phyloP scores from a whole-genome alignment of 139 green algal species.

The Volvox reticuliferus region DNA sequence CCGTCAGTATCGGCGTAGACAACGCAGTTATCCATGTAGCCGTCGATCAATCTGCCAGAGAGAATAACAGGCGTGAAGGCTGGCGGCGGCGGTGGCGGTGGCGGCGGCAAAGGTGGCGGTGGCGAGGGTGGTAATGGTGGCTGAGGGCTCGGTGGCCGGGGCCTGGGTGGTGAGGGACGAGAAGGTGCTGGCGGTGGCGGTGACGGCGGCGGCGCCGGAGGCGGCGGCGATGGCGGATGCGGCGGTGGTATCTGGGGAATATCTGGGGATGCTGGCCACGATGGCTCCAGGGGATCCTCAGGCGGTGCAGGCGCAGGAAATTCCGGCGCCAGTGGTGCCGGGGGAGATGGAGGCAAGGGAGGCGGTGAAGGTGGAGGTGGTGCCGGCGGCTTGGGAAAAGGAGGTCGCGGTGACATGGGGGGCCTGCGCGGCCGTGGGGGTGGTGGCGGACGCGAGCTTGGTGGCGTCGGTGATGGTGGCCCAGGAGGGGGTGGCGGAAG shows the following conservation, averaged over 20 bases:
- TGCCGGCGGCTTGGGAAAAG: background rate
- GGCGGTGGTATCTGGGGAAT: background rate
- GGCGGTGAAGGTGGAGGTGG: background rate
- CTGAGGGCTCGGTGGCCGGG: background rate
- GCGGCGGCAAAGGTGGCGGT: background rate
- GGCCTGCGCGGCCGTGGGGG: no score
- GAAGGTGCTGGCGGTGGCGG: background rate
- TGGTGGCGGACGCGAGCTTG: no score
- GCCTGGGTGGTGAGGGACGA: background rate
- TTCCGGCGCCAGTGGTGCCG: background rate
- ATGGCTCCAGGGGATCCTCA: background rate
- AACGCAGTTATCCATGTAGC: constrained; percentile 41
- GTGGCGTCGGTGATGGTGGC: no score
- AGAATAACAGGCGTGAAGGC: background rate
- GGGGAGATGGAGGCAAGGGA: background rate
- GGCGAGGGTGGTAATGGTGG: background rate
- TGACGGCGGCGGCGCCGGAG: background rate
- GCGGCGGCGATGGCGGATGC: background rate
- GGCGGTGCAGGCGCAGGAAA: background rate
- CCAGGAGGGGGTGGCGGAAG: background rate
- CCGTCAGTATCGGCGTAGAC: constrained; percentile 35
- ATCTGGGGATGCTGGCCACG: background rate
- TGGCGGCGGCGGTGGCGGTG: constrained; percentile 11
- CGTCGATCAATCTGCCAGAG: constrained; percentile 1
- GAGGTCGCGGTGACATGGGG: background rate